A percentile compares a stretch with the other conserved stretches of the same genome.
Conservation (phyloP, 305 asterid species). For the Ruellia speciosa region DNA sequence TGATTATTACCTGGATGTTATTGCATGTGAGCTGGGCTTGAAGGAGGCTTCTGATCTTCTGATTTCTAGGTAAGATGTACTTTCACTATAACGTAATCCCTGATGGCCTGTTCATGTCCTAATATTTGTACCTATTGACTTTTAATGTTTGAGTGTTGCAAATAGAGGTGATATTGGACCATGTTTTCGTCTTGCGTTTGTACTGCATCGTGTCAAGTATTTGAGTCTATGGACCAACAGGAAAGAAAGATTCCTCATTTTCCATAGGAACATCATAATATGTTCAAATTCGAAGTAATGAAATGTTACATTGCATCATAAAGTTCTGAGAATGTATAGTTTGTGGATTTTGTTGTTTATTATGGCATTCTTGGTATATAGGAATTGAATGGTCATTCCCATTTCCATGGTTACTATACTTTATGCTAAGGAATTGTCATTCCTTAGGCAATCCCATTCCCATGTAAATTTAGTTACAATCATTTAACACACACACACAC, state of each 20-base stretch:
- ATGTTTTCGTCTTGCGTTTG: background rate
- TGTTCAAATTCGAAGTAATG: background rate
- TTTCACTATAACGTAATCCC: conserved; percentile 7
- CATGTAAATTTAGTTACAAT: too few species aligned
- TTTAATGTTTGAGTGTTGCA: background rate
- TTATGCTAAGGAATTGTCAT: too few species aligned
- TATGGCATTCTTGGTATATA: too few species aligned
- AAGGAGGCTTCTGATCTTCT: conserved; percentile 62
- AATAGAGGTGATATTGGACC: background rate
- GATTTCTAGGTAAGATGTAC: conserved; percentile 59
- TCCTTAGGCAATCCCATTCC: too few species aligned
- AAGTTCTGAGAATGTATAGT: too few species aligned
- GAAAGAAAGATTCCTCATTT: background rate
- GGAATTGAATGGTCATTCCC: too few species aligned
- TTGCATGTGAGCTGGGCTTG: conserved; percentile 53
- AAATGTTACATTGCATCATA: background rate
- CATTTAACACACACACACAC: too few species aligned
- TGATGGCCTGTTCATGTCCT: background rate
- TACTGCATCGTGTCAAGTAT: background rate
- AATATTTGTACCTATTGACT: conserved; percentile 4
- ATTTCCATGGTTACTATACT: too few species aligned
- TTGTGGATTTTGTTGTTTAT: too few species aligned
- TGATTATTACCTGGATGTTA: conserved; percentile 75
- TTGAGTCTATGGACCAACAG: background rate
- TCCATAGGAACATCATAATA: too few species aligned